A percentile compares a stretch with the other conserved stretches of the same genome.
phyloP scores from a whole-genome alignment of 2,329 filamentous ascomycete species.

The Penicillium sp. region DNA sequence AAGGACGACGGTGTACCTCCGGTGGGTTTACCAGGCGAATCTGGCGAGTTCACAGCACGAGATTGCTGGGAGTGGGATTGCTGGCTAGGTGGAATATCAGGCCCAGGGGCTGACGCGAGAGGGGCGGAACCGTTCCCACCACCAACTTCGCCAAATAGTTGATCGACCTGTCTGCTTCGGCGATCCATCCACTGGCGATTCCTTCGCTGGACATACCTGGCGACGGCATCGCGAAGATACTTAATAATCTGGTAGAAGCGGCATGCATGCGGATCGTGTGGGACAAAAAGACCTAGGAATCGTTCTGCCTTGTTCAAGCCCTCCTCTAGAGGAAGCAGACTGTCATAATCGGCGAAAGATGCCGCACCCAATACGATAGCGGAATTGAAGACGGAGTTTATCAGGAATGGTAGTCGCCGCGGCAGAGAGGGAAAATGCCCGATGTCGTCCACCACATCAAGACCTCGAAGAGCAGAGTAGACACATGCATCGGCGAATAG shows the following conservation, averaged over 20 bases:
- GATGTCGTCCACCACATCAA: slow-evolving; percentile 42
- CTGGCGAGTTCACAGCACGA: slow-evolving; percentile 21
- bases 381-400: slow-evolving; percentile 49
- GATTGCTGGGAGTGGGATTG: slow-evolving; percentile 10
- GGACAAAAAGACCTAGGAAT: slow-evolving; percentile 34
- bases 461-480: slow-evolving; percentile 41
- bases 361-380: slow-evolving; percentile 47
- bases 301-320: slow-evolving; percentile 36
- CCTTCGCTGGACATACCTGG: slow-evolving; percentile 37
- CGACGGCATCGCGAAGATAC: slow-evolving; percentile 40
- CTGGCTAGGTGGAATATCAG: slow-evolving; percentile 8
- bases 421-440: slow-evolving; percentile 36
- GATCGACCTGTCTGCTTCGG: slow-evolving; percentile 41
- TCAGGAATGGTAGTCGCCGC: slow-evolving; percentile 46
- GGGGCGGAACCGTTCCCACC: slow-evolving; percentile 14
- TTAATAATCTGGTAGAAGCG: slow-evolving; percentile 39
- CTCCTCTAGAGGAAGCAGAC: slow-evolving; percentile 34
- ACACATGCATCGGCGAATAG: slow-evolving; percentile 45
- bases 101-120: slow-evolving; percentile 4
- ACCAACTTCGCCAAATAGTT: slow-evolving; percentile 42
- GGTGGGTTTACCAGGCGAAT: slow-evolving; percentile 22
- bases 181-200: slow-evolving; percentile 42
- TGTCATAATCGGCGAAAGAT: slow-evolving; percentile 48
- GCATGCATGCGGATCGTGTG: slow-evolving; percentile 38
- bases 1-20: slow-evolving; percentile 14